Evolutionary conservation across 2,329 filamentous ascomycete genomes (phyloP).

Genomic region (Aspergillus sp.): DNA sequence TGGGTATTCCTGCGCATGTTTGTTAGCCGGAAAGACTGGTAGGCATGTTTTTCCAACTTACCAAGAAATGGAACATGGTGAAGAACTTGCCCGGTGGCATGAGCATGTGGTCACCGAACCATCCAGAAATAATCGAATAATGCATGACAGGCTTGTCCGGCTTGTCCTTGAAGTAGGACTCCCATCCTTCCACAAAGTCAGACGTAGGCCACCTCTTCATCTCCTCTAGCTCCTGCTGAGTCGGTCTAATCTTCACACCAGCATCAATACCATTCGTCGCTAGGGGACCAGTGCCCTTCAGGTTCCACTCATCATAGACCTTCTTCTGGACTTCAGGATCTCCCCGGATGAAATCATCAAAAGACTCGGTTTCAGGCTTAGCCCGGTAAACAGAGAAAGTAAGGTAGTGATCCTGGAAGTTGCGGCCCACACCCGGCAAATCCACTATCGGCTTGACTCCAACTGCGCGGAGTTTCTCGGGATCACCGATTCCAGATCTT

Average conservation of each 20-base stretch:
- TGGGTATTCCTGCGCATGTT: slow-evolving; percentile 51
- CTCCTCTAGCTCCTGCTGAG: slow-evolving; percentile 57
- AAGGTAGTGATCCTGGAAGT: slow-evolving; percentile 71
- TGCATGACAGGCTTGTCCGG: slow-evolving; percentile 84
- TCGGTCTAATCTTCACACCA: slow-evolving; percentile 70
- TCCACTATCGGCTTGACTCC: slow-evolving; percentile 65
- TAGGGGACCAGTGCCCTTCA: slow-evolving; percentile 70
- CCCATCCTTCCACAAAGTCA: slow-evolving; percentile 64
- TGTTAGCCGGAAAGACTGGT: neutral
- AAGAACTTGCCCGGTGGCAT: slow-evolving; percentile 75
- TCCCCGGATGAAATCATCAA: slow-evolving; percentile 72
- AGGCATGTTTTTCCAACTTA: slow-evolving; percentile 7
- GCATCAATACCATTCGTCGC: slow-evolving; percentile 75
- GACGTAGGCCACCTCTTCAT: slow-evolving; percentile 68
- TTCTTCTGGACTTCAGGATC: slow-evolving; percentile 65
- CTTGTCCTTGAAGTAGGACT: slow-evolving; percentile 77
- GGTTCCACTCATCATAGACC: slow-evolving; percentile 70
- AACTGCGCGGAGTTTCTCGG: slow-evolving; percentile 61
- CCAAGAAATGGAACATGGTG: slow-evolving; percentile 74
- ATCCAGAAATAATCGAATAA: slow-evolving; percentile 66
- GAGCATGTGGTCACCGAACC: slow-evolving; percentile 45
- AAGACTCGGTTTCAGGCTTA: slow-evolving; percentile 68
- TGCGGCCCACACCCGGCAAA: slow-evolving; percentile 65
- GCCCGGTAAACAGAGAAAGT: slow-evolving; percentile 65
- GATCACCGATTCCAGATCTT: slow-evolving; percentile 66